Base-by-base conservation (phyloP, 805 yeast species). In the Kluyveromyces dobzhanskii region DNA sequence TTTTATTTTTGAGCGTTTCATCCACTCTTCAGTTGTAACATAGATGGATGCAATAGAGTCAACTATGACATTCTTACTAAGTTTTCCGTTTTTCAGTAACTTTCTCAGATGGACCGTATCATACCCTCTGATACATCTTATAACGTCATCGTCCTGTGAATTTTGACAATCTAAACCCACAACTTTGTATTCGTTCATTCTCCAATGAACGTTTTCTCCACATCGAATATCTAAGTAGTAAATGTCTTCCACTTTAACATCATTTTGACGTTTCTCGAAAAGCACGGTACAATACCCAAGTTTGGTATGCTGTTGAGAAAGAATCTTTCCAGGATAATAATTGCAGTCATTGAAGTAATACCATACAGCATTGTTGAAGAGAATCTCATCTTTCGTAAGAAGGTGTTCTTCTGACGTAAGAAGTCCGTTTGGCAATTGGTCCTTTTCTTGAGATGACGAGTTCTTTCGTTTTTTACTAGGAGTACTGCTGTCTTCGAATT, bases 121-220 rank as follows among this genome's bases (percentile, higher is more conserved):
- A 49, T 64, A 80, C 0, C 87, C 87, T 45, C 86, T 61, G 41
- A 76, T 64, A 51, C 86, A 80, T 35, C 66, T 56, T 5, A 79
- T 67, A 0, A 46, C 45, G 13, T 54, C 48, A 7, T 43, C 44
- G 6, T 55, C 49, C 2, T 47, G 42, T 3, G 38, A 8, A 8
- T 13, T 25, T 8, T 32, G 36, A 39, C 59, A 55, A 27, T 57
- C 61, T 26, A 80, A 53, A 0, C 78, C 83, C 1, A 70, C 64
- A 3, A 80, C 74, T 4, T 44, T 39, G 47, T 66, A 75, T 5
- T 53, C 53, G 6, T 54, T 50, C 13, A 62, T 58, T 11, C 60
- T 56, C 23, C 69, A 45, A 12, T 59, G 58, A 1, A 80, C 66
- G 1, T 42, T 49, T 45, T 80, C 86, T 3, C 84, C 85, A 13